These are phyloP conservation scores for Penicillium concentricum DNA, from an alignment of 2,329 filamentous ascomycete genomes.

Conservation along the genomic window DNA sequence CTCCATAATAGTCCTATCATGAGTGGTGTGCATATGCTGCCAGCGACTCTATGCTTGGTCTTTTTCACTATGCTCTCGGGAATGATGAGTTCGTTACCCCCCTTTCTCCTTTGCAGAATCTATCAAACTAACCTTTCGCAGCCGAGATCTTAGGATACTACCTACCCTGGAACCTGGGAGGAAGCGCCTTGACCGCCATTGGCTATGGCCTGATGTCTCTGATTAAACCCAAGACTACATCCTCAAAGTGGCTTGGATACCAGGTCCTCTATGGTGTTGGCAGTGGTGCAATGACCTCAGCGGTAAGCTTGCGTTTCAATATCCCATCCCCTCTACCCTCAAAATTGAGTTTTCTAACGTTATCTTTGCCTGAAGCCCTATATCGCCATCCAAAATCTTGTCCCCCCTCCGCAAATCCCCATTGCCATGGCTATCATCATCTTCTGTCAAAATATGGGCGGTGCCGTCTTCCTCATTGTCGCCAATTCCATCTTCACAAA, in stretches of 20 bases:
- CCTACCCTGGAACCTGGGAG: constrained; percentile 15
- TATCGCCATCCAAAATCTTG: constrained; percentile 24
- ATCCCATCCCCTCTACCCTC: background rate
- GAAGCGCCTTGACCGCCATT: constrained; percentile 6
- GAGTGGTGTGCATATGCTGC: constrained; percentile 25
- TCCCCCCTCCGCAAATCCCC: constrained; percentile 27
- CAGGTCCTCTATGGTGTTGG: constrained; percentile 31
- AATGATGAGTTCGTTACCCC: constrained; percentile 24
- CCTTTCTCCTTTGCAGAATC: constrained; percentile 22
- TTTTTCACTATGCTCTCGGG: background rate
- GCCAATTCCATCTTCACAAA: constrained; percentile 33
- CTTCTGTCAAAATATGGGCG: constrained; percentile 33
- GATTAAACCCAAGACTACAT: constrained; percentile 9
- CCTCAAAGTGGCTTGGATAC: constrained; percentile 32
- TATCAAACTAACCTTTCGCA: background rate
- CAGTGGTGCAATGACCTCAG: constrained; percentile 19
- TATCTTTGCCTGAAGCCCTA: constrained; percentile 20
- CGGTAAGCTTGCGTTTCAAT: background rate
- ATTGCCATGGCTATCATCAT: constrained; percentile 26
- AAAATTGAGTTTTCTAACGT: background rate
- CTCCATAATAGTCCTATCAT: constrained; percentile 21
- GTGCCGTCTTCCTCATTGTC: constrained; percentile 30
- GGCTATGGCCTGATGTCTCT: constrained; percentile 21
- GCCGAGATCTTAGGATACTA: background rate
- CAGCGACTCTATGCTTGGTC: background rate